phyloP scores from a whole-genome alignment of 2,329 filamentous ascomycete genomes.

The Trichoderma koningiopsis region DNA sequence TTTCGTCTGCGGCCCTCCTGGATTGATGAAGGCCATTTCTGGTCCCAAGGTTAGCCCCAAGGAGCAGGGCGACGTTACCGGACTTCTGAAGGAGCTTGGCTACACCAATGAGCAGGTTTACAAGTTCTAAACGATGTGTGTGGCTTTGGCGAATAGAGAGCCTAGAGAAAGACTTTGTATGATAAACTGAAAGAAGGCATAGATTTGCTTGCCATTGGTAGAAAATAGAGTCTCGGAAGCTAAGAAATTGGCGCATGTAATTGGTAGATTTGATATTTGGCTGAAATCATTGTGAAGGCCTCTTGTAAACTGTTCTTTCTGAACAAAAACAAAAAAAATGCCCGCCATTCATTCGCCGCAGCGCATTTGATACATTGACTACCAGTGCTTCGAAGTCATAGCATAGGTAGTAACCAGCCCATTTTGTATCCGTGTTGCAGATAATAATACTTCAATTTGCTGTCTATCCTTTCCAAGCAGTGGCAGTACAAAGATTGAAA shows the following conservation, averaged over 20 bases:
- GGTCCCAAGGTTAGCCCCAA: slow-evolving; percentile 87
- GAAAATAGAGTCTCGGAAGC: slow-evolving; percentile 15
- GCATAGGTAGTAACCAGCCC: background rate
- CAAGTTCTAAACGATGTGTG: slow-evolving; percentile 68
- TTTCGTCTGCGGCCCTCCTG: slow-evolving; percentile 93
- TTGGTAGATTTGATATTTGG: background rate
- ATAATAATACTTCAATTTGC: background rate
- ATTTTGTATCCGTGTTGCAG: background rate
- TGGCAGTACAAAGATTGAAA: background rate
- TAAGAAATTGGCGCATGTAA: background rate
- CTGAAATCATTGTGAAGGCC: background rate
- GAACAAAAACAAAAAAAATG: background rate
- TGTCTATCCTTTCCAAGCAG: background rate
- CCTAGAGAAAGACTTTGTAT: slow-evolving; percentile 5
- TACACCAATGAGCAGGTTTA: slow-evolving; percentile 76
- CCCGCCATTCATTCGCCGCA: too few relatives aligned
- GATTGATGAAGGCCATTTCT: slow-evolving; percentile 89
- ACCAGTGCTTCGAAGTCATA: background rate
- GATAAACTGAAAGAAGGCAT: slow-evolving; percentile 5
- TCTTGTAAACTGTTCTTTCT: background rate
- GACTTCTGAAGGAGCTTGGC: slow-evolving; percentile 80
- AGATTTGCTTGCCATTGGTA: background rate
- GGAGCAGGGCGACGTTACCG: slow-evolving; percentile 89
- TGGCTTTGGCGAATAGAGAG: background rate
- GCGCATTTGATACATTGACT: too few relatives aligned